phyloP scores from a whole-genome alignment of 1,284 basidiomycete genomes.

The Ganoderma multipileum region DNA sequence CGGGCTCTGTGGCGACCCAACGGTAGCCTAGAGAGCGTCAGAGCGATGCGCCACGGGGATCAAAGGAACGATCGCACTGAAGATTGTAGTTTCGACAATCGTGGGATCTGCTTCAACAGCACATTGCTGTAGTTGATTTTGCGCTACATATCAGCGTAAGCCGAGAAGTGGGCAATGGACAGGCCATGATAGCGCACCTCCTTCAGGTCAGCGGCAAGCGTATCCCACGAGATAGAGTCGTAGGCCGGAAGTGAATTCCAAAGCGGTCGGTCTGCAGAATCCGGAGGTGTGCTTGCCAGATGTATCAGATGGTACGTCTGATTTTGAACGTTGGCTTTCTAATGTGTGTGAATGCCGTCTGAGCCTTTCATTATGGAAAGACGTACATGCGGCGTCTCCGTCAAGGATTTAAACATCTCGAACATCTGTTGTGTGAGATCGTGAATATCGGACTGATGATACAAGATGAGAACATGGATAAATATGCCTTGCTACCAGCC shows the following conservation, averaged over 20 bases:
- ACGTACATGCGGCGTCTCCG: conserved; percentile 26
- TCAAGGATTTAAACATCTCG: conserved; percentile 48
- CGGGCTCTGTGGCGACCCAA: conserved; percentile 47
- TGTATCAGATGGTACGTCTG: conserved; percentile 64
- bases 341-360: conserved; percentile 25
- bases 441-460: neutral
- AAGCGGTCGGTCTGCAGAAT: conserved; percentile 57
- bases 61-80: conserved; percentile 46
- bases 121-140: conserved; percentile 67
- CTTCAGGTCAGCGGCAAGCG: conserved; percentile 64
- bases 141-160: conserved; percentile 47
- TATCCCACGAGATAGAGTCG: conserved; percentile 72
- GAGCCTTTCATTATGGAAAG: neutral
- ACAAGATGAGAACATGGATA: too few relatives aligned
- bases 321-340: conserved; percentile 27
- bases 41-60: conserved; percentile 2
- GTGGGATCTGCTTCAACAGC: conserved; percentile 50
- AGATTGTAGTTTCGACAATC: conserved; percentile 58
- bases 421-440: conserved; percentile 54
- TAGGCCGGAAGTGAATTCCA: conserved; percentile 59
- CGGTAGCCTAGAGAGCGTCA: conserved; percentile 43
- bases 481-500: too few relatives aligned
- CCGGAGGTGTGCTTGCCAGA: conserved; percentile 62
- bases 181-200: conserved; percentile 51
- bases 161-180: neutral